phyloP scores from a whole-genome alignment of 768 basidiomycete genomes.

The Agaricus blazei region DNA sequence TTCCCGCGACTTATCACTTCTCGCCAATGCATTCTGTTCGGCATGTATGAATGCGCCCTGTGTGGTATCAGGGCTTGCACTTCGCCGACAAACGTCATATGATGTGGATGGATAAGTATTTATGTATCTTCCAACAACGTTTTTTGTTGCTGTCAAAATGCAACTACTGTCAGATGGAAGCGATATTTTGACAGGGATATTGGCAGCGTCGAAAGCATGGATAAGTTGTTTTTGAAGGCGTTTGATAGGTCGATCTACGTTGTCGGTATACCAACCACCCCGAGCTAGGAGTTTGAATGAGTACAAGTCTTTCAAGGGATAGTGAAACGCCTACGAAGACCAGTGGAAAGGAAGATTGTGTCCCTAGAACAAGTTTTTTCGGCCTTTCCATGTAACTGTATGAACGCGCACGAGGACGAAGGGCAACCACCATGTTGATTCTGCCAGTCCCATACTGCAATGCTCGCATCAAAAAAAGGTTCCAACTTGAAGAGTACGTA shows the following conservation, averaged over 20 bases:
- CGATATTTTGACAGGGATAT: constrained; percentile 29
- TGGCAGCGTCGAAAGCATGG: constrained; percentile 18
- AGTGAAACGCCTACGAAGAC: constrained; percentile 29
- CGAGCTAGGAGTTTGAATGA: constrained; percentile 13
- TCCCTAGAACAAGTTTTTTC: constrained; percentile 30
- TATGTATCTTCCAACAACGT: constrained; percentile 40
- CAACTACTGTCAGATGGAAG: constrained; percentile 37
- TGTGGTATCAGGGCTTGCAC: constrained; percentile 8
- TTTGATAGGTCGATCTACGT: constrained; percentile 27
- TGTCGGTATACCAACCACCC: constrained; percentile 33
- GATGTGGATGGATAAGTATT: constrained; percentile 33
- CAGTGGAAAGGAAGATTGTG: constrained; percentile 39
- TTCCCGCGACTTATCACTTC: constrained; percentile 20
- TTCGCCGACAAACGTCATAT: constrained; percentile 20
- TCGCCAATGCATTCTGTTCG: constrained; percentile 29
- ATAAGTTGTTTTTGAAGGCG: constrained; percentile 26
- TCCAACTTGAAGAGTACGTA: constrained; percentile 26
- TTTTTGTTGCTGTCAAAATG: constrained; percentile 36
- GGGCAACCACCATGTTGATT: constrained; percentile 30
- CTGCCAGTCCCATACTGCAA: constrained; percentile 36
- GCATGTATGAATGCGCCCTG: constrained; percentile 36
- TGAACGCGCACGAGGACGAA: constrained; percentile 33
- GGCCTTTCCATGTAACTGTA: constrained; percentile 45
- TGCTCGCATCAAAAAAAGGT: constrained; percentile 38
- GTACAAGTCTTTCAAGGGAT: not conserved